These are phyloP conservation scores for Canavalia gladiata DNA, from an alignment of 306 rosid species.

Conservation along the genomic window DNA sequence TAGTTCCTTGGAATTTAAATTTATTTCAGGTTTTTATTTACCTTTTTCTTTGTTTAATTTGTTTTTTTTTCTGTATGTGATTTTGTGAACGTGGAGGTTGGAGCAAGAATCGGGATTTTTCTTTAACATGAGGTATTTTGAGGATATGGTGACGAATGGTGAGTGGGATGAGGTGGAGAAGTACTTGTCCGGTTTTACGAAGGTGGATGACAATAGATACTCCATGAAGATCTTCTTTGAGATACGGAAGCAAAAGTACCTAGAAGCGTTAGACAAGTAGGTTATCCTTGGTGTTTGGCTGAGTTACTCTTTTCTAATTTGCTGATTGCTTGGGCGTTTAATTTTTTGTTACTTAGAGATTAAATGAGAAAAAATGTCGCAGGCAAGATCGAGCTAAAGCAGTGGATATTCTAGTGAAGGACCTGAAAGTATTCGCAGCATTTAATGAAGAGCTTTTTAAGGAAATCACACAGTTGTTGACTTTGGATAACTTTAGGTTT, in stretches of 20 bases:
- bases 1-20: not conserved
- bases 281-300: conserved; percentile 45
- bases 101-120: conserved; percentile 99
- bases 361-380: conserved; percentile 49
- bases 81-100: conserved; percentile 75
- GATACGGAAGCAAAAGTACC: conserved; percentile 97
- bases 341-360: conserved; percentile 30
- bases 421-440: conserved; percentile 94
- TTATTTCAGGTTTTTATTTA: not conserved
- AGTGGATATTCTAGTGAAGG: conserved; percentile 96
- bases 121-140: conserved; percentile 97
- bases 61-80: conserved; percentile 41
- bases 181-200: conserved; percentile 96
- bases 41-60: not conserved
- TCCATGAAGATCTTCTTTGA: conserved; percentile 99
- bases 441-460: conserved; percentile 97
- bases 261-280: conserved; percentile 96
- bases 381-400: conserved; percentile 97
- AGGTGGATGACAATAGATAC: conserved; percentile 98
- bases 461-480: conserved; percentile 95
- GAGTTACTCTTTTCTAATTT: conserved; percentile 37
- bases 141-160: conserved; percentile 96
- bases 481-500: conserved; percentile 96
- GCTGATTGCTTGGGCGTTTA: conserved; percentile 31
- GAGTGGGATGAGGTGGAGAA: conserved; percentile 99